A percentile compares a stretch with the other conserved stretches of the same genome.
Conservation (phyloP, 2,329 filamentous ascomycete species). For the Calonectria crousiana region DNA sequence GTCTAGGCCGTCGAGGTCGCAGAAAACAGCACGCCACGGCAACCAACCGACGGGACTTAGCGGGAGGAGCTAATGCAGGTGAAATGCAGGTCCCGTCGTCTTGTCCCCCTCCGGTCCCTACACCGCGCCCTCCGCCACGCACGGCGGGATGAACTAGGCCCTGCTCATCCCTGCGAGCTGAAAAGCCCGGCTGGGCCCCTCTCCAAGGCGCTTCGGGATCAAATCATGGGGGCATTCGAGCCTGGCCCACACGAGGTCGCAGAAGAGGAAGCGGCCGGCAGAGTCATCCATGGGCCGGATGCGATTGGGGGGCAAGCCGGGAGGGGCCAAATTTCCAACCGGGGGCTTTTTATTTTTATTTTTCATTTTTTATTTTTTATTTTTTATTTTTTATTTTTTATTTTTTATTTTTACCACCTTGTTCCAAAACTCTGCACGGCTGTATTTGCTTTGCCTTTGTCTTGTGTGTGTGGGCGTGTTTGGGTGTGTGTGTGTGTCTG, state of each 20-base stretch:
- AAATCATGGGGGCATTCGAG: not conserved
- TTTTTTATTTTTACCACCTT: not conserved
- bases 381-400: too few relatives aligned
- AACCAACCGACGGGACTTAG: not conserved
- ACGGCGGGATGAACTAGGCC: not conserved
- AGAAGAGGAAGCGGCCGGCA: not conserved
- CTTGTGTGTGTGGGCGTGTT: not conserved
- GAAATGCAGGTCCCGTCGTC: slow-evolving; percentile 8
- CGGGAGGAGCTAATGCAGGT: not conserved
- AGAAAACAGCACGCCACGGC: not conserved
- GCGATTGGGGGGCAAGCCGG: not conserved
- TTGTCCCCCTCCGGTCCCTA: not conserved
- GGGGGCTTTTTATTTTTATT: too few relatives aligned
- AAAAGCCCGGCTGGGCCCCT: not conserved
- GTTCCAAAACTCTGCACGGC: not conserved
- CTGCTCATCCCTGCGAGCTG: slow-evolving; percentile 1
- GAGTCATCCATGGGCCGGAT: not conserved
- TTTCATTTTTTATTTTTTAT: too few relatives aligned
- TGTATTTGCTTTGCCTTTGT: not conserved
- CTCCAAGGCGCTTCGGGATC: not conserved
- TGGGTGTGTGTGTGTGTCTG: not conserved
- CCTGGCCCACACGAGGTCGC: not conserved
- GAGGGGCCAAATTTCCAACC: too few relatives aligned
- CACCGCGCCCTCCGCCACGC: not conserved
- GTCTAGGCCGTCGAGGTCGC: not conserved